Evolutionary conservation across 2,329 filamentous ascomycete genomes (phyloP).

Genomic region (Claviceps humidiphila): DNA sequence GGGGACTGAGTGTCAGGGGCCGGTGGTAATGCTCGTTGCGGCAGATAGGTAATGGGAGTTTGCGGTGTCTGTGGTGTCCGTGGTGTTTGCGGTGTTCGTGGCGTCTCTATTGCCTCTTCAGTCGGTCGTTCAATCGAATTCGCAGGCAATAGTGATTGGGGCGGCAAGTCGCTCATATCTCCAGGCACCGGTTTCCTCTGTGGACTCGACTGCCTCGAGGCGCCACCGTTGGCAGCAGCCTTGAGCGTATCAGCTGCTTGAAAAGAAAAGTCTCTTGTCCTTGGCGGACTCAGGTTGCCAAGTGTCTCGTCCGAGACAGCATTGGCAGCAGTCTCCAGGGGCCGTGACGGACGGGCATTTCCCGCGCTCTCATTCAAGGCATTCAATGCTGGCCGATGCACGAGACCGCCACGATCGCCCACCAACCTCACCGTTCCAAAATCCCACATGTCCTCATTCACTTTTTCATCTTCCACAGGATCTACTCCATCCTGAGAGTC

Average conservation of each 20-base stretch:
- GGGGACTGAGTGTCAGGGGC: conserved; percentile 35
- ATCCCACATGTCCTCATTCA: conserved; percentile 88
- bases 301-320: conserved; percentile 37
- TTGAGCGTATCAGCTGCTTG: conserved; percentile 44
- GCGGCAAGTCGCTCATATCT: conserved; percentile 32
- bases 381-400: conserved; percentile 45
- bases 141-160: conserved; percentile 46
- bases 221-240: conserved; percentile 26
- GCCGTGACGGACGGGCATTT: conserved; percentile 54
- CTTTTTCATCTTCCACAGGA: conserved; percentile 38
- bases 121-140: conserved; percentile 18
- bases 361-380: conserved; percentile 70
- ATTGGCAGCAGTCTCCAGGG: conserved; percentile 28
- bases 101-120: conserved; percentile 29
- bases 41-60: conserved; percentile 26
- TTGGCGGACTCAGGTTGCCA: conserved; percentile 38
- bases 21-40: conserved; percentile 33
- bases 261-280: conserved; percentile 31
- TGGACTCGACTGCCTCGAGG: conserved; percentile 45
- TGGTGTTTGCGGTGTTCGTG: conserved; percentile 30
- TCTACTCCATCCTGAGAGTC: conserved; percentile 44
- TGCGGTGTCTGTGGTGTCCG: conserved; percentile 32
- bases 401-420: conserved; percentile 46
- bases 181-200: conserved; percentile 40
- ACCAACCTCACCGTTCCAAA: conserved; percentile 88